Conservation (phyloP, 768 basidiomycete species). For the Chalciporus pseudorubinellus region DNA sequence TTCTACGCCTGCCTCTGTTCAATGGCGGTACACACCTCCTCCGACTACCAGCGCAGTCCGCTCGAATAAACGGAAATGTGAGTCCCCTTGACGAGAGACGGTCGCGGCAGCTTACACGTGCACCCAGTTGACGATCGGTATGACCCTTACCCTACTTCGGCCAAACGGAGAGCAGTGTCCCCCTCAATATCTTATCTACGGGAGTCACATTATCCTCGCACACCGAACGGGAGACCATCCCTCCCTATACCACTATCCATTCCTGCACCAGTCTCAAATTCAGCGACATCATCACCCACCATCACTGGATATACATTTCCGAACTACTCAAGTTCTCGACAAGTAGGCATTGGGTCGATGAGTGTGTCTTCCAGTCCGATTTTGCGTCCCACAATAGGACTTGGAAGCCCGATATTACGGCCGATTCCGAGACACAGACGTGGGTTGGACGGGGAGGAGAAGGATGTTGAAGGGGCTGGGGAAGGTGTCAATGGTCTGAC, state of each 20-base stretch:
- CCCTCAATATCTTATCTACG: slow-evolving; percentile 71
- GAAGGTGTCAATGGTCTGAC: slow-evolving; percentile 70
- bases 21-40: slow-evolving; percentile 83
- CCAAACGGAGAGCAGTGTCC: slow-evolving; percentile 81
- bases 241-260: slow-evolving; percentile 66
- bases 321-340: slow-evolving; percentile 35
- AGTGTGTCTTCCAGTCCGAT: slow-evolving; percentile 74
- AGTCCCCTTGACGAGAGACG: slow-evolving; percentile 10
- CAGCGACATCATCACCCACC: slow-evolving; percentile 73
- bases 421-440: slow-evolving; percentile 58
- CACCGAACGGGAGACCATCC: slow-evolving; percentile 56
- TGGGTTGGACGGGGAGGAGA: slow-evolving; percentile 56
- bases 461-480: slow-evolving; percentile 75
- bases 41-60: slow-evolving; percentile 75
- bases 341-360: slow-evolving; percentile 39
- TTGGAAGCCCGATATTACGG: slow-evolving; percentile 73
- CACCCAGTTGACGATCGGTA: slow-evolving; percentile 75
- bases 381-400: slow-evolving; percentile 64
- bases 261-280: slow-evolving; percentile 55
- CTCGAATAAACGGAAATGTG: slow-evolving; percentile 80
- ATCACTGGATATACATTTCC: slow-evolving; percentile 51
- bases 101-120: slow-evolving; percentile 9
- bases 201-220: slow-evolving; percentile 50
- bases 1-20: slow-evolving; percentile 49
- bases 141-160: slow-evolving; percentile 75